Evolutionary conservation across 2,329 filamentous ascomycete genomes (phyloP).

Genomic region (Colletotrichum orchidophilum): DNA sequence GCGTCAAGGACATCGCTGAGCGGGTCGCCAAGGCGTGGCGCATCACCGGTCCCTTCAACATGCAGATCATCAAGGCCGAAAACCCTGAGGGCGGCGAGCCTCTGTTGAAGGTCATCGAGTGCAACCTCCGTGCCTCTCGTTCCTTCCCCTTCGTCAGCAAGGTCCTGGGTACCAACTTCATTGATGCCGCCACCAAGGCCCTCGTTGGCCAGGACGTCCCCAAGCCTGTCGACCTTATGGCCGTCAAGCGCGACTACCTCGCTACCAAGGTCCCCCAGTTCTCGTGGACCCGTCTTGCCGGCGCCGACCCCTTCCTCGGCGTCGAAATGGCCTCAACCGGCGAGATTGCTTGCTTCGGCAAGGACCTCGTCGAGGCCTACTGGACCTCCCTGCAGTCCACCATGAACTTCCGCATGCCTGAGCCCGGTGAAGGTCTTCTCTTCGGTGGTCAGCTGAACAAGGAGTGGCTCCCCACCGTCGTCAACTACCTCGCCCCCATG

Average conservation of each 20-base stretch:
- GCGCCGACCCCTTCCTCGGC: slow-evolving; percentile 95
- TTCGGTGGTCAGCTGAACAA: slow-evolving; percentile 86
- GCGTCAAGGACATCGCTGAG: slow-evolving; percentile 93
- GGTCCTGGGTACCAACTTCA: slow-evolving; percentile 95
- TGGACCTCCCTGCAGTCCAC: slow-evolving; percentile 95
- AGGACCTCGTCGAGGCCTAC: slow-evolving; percentile 95
- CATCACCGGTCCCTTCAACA: slow-evolving; percentile 99
- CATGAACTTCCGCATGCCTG: slow-evolving; percentile 99
- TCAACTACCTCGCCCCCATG: slow-evolving; percentile 87
- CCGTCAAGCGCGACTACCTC: slow-evolving; percentile 86
- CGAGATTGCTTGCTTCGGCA: slow-evolving; percentile 99
- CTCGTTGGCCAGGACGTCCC: slow-evolving; percentile 88
- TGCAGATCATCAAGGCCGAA: slow-evolving; percentile 98
- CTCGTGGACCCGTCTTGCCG: slow-evolving; percentile 97
- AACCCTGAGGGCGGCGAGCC: slow-evolving; percentile 78
- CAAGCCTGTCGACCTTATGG: slow-evolving; percentile 88
- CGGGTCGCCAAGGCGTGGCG: slow-evolving; percentile 98
- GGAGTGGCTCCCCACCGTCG: slow-evolving; percentile 78
- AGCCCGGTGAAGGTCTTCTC: slow-evolving; percentile 93
- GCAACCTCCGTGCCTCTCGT: slow-evolving; percentile 95
- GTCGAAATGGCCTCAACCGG: slow-evolving; percentile 98
- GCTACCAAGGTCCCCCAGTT: slow-evolving; percentile 99
- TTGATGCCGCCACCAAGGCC: slow-evolving; percentile 92
- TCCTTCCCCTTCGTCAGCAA: slow-evolving; percentile 99
- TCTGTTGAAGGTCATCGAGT: slow-evolving; percentile 94